phyloP scores from a whole-genome alignment of 495 filamentous ascomycete species.

The Durotheca rogersii region DNA sequence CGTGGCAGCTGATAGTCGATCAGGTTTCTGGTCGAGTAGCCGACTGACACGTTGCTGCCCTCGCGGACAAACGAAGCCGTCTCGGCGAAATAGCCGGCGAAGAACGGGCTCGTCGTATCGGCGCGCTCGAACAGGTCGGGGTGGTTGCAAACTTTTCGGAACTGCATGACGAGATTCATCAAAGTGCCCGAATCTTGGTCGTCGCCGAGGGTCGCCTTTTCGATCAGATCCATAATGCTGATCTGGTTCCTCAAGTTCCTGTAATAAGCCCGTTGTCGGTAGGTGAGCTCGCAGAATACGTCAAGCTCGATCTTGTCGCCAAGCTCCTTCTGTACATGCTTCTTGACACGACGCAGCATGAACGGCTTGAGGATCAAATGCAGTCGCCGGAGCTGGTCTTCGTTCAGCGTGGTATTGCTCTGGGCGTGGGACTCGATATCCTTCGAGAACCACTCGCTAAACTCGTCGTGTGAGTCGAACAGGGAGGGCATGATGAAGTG shows the following conservation, averaged over 20 bases:
- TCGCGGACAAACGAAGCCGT: slow-evolving; percentile 93
- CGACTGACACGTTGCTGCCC: slow-evolving; percentile 73
- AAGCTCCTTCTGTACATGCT: slow-evolving; percentile 97
- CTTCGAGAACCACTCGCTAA: slow-evolving; percentile 99
- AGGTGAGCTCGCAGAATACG: slow-evolving; percentile 94
- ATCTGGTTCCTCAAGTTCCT: slow-evolving; percentile 90
- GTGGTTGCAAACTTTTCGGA: slow-evolving; percentile 98
- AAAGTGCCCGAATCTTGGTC: slow-evolving; percentile 92
- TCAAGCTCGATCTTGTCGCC: slow-evolving; percentile 98
- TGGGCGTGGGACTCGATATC: slow-evolving; percentile 98
- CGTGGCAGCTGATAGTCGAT: slow-evolving; percentile 83
- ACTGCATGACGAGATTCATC: slow-evolving; percentile 99
- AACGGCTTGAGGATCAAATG: slow-evolving; percentile 99
- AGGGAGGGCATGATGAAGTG: slow-evolving; percentile 99
- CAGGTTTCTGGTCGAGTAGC: slow-evolving; percentile 81
- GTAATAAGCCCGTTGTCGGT: slow-evolving; percentile 95
- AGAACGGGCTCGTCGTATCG: slow-evolving; percentile 84
- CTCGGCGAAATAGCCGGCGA: slow-evolving; percentile 81
- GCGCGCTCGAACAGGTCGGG: slow-evolving; percentile 95
- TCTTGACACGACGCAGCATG: slow-evolving; percentile 99
- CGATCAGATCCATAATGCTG: slow-evolving; percentile 96
- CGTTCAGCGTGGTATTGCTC: slow-evolving; percentile 97
- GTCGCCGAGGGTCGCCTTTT: slow-evolving; percentile 92
- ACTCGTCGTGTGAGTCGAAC: slow-evolving; percentile 98
- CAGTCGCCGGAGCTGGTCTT: slow-evolving; percentile 91